Base-by-base conservation (phyloP, 352 stramenopile species). In the Phytophthora colocasiae region DNA sequence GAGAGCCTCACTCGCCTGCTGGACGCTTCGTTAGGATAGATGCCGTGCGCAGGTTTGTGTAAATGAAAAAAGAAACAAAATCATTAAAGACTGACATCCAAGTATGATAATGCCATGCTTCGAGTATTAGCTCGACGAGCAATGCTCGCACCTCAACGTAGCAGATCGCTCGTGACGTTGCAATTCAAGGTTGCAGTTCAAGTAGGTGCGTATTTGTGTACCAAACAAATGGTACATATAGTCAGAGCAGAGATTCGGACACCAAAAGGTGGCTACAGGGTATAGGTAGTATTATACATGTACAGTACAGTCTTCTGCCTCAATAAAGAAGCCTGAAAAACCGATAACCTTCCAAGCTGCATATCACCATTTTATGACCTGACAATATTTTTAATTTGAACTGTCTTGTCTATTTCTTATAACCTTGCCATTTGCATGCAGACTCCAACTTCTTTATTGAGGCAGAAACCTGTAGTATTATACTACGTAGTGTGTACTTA, bases 11-110 rank as follows among this genome's bases (percentile, higher is more conserved):
- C 55, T 56, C 38, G 48, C 15, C 48, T 68, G 65, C 54, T 71
- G 65, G 45, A 26, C 38, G 69, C 60, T 72, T 77, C 61, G 65
- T 72, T 77, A 75, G 59, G 59, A 75, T 77, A 77, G 69, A 75
- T 56, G 64, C 69, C 43, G 51, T 73, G 67, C 41, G 60, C 60
- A 63, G 51, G 47, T 75, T 64, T 61, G 68, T 75, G 68, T 75
- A 46, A 46, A 72, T 46, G 53, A 72, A 64, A 51, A 67, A 63
- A 67, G 24, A 51, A 68, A 29, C 66, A 74, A 71, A 48, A 71
- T 67, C 58, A 29, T 69, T 53, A 66, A 68, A 47, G 32, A 63
- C 39, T 22, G 38, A 44, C 59, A 54, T 59, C 31, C 59, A 62
- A 56, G 36, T 61, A 34, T 34, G 29, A 34, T 34, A 9, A 0